A percentile compares a stretch with the other conserved stretches of the same genome.
These are phyloP conservation scores for Ceratocystis cacaofunesta DNA, from an alignment of 2,329 filamentous ascomycete species.

Conservation along the genomic window DNA sequence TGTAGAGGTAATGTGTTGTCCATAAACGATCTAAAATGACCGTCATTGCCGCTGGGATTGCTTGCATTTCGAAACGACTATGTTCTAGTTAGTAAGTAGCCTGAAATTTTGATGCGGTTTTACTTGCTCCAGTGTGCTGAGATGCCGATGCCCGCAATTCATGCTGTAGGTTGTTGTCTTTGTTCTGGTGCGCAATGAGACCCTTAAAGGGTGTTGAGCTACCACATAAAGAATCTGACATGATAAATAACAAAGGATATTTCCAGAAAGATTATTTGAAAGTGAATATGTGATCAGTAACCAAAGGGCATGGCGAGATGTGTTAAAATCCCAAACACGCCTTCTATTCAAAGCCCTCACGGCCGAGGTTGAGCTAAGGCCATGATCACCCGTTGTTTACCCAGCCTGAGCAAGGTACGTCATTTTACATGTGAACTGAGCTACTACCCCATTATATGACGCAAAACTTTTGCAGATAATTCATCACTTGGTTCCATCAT, in stretches of 20 bases:
- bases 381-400: conserved; percentile 3
- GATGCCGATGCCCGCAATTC: not conserved
- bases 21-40: conserved; percentile 1
- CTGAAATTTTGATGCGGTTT: not conserved
- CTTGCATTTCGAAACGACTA: conserved; percentile 8
- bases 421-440: not conserved
- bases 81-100: not conserved
- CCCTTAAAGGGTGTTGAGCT: conserved; percentile 31
- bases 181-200: conserved; percentile 29
- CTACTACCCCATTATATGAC: not conserved
- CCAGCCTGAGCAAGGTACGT: not conserved
- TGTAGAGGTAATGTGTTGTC: not conserved
- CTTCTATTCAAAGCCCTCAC: not conserved
- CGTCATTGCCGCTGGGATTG: not conserved
- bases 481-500: not conserved
- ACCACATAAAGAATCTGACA: conserved; percentile 31
- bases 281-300: not conserved
- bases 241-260: conserved; percentile 17
- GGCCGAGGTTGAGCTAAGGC: not conserved
- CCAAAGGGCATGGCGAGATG: not conserved
- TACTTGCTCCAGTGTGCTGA: not conserved
- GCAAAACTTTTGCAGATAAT: not conserved
- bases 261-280: not conserved
- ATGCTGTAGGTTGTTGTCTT: conserved; percentile 28
- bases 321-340: not conserved